Evolutionary conservation across 345 rosid genomes (phyloP), one percentile per base, ranked within the genome.

Genomic region (Aurinia saxatilis): DNA sequence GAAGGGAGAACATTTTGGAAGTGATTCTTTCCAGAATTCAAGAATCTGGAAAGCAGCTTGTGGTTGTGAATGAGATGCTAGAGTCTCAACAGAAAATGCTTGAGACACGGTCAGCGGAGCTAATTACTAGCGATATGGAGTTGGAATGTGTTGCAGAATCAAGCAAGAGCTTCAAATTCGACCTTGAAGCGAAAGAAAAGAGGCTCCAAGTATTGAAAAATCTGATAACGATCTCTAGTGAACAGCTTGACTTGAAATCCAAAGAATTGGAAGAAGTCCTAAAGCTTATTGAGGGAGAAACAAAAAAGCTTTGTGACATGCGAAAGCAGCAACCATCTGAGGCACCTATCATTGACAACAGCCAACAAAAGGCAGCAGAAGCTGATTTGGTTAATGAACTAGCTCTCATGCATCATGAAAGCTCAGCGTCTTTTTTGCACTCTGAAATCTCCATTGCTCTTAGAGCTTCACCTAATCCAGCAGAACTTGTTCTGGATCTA

Each of bases 341-440:
- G 30, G 30, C 19, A 63, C 21, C 57, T 39, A 12, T 12, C 39
- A 62, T 7, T 63, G 49, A 63, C 41, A 63, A 7, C 21, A 63
- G 50, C 23, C 34, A 63, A 29, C 58, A 63, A 27, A 63, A 29
- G 29, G 59, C 49, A 55, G 21, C 30, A 47, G 71, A 66, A 38
- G 14, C 46, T 19, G 60, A 42, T 16, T 5, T 13, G 30, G 17
- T 38, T 60, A 5, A 7, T 27, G 67, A 63, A 46, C 56, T 55
- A 12, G 25, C 42, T 38, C 49, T 50, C 19, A 11, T 10, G 19
- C 13, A 17, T 39, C 7, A 23, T 16, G 58, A 8, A 16, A 8
- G 30, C 39, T 3, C 49, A 39, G 14, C 49, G 38, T 6, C 8
- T 57, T 64, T 57, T 38, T 2, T 8, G 10, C 49, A 50, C 50